These are phyloP conservation scores for Exophiala phaeomuriformis DNA, from an alignment of 2,329 filamentous ascomycete genomes.

Conservation along the genomic window DNA sequence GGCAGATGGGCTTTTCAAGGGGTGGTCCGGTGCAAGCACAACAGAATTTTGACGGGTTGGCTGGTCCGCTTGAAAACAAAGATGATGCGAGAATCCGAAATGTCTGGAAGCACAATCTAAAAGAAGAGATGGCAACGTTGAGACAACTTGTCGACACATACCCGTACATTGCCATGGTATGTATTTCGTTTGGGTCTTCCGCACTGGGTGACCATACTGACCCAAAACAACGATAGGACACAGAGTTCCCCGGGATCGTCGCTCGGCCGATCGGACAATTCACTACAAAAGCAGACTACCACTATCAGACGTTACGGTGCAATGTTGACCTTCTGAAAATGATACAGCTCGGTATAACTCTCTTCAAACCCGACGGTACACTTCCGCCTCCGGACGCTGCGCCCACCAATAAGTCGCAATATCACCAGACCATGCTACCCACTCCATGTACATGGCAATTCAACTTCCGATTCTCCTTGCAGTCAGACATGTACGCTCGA, in stretches of 20 bases:
- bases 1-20: conserved; percentile 78
- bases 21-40: conserved; percentile 60
- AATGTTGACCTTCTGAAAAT: conserved; percentile 97
- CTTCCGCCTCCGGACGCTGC: conserved; percentile 61
- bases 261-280: conserved; percentile 92
- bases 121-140: conserved; percentile 81
- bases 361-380: conserved; percentile 87
- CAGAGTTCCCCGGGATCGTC: conserved; percentile 96
- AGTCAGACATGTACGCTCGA: conserved; percentile 96
- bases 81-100: conserved; percentile 80
- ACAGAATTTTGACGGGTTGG: conserved; percentile 33
- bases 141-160: conserved; percentile 81
- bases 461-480: conserved; percentile 94
- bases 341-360: conserved; percentile 89
- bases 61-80: conserved; percentile 31
- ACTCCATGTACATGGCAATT: conserved; percentile 96
- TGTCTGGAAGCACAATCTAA: conserved; percentile 88
- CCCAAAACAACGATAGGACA: conserved; percentile 57
- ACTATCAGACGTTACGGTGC: conserved; percentile 93
- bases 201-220: conserved; percentile 12
- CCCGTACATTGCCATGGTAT: conserved; percentile 95
- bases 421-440: conserved; percentile 39
- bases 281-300: conserved; percentile 90
- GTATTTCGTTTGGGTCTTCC: background rate
- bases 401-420: conserved; percentile 45